Base-by-base conservation (phyloP, 192 early-diverging fungal species). In the Coemansia sp. region DNA sequence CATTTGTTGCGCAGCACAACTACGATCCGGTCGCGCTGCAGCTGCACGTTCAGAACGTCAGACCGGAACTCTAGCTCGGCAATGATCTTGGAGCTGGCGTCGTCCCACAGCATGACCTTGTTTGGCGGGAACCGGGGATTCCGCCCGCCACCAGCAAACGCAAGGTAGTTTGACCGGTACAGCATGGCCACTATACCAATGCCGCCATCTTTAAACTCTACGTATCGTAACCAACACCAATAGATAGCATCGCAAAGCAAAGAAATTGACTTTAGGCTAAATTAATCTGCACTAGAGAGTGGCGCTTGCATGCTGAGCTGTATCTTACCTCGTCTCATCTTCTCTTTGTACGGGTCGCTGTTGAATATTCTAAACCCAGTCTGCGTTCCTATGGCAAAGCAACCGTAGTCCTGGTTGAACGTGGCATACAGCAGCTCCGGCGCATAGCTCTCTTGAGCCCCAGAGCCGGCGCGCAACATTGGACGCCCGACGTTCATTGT, bases 81-180 rank as follows among this genome's bases (percentile, higher is more conserved):
- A 11, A 92, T 81, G 4, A 84, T 76, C 50, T 82, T 83, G 33
- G 77, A 80, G 62, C 82, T 85, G 8, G 81, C 79, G 53, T 90
- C 90, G 53, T 95, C 93, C 82, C 89, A 95, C 41, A 95, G 83
- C 36, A 89, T 83, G 11, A 91, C 92, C 41, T 86, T 86, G 70
- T 89, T 92, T 8, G 89, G 89, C n/a, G 89, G 85, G 46, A 88
- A 90, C 59, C 82, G 80, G 36, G 92, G 91, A 52, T 90, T 87
- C 51, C 84, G 81, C 10, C 90, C 90, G 2, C 88, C 88, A 23
- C 88, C 91, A 10, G 94, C 91, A 42, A 93, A 79, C 0, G 88
- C 92, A 29, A 94, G 76, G 59, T 87, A 91, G 62, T 95, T 94
- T 51, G 87, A 87, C 5, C 89, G 78, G 60, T 87, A 86, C 6